Conservation (phyloP, 768 basidiomycete species). For the Brasilioporus rufonigricans region DNA sequence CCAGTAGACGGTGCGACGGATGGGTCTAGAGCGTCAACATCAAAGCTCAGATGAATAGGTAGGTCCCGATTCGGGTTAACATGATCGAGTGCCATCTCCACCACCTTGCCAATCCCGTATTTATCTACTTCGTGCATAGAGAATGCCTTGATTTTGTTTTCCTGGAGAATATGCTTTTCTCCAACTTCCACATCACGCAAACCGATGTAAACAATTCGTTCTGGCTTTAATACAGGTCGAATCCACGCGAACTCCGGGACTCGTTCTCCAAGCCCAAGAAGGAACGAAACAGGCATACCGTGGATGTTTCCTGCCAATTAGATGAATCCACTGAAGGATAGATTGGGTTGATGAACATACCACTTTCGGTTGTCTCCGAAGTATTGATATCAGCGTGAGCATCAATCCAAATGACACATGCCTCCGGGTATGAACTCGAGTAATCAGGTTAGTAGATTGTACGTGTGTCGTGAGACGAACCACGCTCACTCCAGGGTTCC, state of each 20-base stretch:
- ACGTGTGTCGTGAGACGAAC: neutral
- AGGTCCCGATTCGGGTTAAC: conserved; percentile 81
- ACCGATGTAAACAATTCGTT: conserved; percentile 93
- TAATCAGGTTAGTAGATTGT: conserved; percentile 2
- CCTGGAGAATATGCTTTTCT: conserved; percentile 83
- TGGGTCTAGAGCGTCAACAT: conserved; percentile 94
- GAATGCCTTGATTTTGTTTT: conserved; percentile 81
- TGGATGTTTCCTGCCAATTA: conserved; percentile 78
- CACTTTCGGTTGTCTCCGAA: conserved; percentile 71
- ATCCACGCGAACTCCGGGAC: conserved; percentile 54
- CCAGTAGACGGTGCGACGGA: conserved; percentile 95
- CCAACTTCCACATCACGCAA: conserved; percentile 89
- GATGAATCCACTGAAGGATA: neutral
- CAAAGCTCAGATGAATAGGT: conserved; percentile 95
- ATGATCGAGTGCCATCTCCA: conserved; percentile 94
- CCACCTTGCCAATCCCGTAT: conserved; percentile 90
- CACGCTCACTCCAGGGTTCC: conserved; percentile 72
- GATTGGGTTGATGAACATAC: conserved; percentile 33
- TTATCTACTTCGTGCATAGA: conserved; percentile 89
- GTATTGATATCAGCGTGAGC: conserved; percentile 99
- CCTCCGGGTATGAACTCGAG: conserved; percentile 65
- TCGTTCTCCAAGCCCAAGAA: conserved; percentile 49
- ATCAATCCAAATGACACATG: conserved; percentile 94
- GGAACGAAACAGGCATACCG: conserved; percentile 97
- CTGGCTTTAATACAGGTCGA: conserved; percentile 63